Percentiles rank a stretch among this genome's conserved stretches.
Conservation (phyloP, 78 protist genomes). For the Cavenderia fasciculata region DNA sequence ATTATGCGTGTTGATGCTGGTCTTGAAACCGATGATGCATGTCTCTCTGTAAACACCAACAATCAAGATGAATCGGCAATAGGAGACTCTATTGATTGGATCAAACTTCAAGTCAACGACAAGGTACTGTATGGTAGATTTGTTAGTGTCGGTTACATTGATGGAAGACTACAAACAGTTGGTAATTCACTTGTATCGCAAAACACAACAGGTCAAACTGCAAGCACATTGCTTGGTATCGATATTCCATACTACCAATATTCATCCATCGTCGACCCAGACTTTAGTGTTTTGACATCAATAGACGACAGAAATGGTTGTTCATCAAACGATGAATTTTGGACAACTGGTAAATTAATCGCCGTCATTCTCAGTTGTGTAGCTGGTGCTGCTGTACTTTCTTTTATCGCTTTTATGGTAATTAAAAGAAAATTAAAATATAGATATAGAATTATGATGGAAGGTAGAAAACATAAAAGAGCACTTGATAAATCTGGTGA, state of each 20-base stretch:
- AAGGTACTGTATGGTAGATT: slow-evolving; percentile 21
- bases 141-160: slow-evolving; percentile 1
- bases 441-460: not conserved
- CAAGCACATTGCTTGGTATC: not conserved
- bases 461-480: not conserved
- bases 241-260: not conserved
- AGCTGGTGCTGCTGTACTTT: too few relatives aligned
- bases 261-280: not conserved
- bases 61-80: not conserved
- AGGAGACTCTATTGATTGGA: not conserved
- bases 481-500: too few relatives aligned
- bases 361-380: too few relatives aligned
- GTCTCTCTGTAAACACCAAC: not conserved
- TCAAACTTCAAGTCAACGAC: slow-evolving; percentile 33
- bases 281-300: too few relatives aligned
- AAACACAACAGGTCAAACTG: not conserved
- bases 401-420: too few relatives aligned
- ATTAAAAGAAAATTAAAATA: not conserved
- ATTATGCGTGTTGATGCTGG: slow-evolving; percentile 11
- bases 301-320: too few relatives aligned
- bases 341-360: too few relatives aligned
- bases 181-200: not conserved
- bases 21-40: not conserved
- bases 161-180: not conserved
- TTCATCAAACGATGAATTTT: too few relatives aligned